Evolutionary conservation across 2,329 filamentous ascomycete genomes (phyloP), one percentile per base, ranked within the genome.

Genomic region (Venturiaceae sp.): DNA sequence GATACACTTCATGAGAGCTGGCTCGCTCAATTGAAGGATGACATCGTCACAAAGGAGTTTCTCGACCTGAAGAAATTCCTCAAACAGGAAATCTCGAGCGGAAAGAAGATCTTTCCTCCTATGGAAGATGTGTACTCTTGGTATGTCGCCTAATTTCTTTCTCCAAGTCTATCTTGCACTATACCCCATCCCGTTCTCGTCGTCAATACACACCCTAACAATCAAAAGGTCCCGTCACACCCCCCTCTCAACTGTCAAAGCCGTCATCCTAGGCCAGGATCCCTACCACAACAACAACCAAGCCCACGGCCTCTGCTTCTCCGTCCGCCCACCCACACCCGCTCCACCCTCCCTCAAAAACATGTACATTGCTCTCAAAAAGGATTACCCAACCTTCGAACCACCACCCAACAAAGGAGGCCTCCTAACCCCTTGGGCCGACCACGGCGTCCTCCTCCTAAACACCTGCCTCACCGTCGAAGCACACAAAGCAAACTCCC

Each of bases 231-330:
- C 92, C 61, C 88, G 91, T 28, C 88, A 95, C 71, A 96, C 92
- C 0, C 92, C 94, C 7, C 85, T 99, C 65, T 77, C 86, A 75
- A 86, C 80, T 14, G 92, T 97, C 71, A 96, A 95, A 72, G 88
- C 88, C 59, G 92, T 99, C 61, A 91, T 99, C 68, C 74, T 97
- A 58, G 94, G 94, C 63, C 94, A 99, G 76, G 94, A 99, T 71
- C 94, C 94, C 2, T 99, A 99, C 73, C 94, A 99, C 77, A 95
- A 95, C 71, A 72, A 84, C 71, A 95, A 95, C 72, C 94, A 99
- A 78, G 94, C 94, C 55, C 94, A 97, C 72, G 94, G 94, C 46
- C 85, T 99, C 60, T 92, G 89, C 70, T 99, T 99, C 80, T 96
- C 90, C 53, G 92, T 97, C 58, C 88, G 89, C 9, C 86, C 92